phyloP scores from a whole-genome alignment of 495 filamentous ascomycete species.

The Podospora fimiseda region DNA sequence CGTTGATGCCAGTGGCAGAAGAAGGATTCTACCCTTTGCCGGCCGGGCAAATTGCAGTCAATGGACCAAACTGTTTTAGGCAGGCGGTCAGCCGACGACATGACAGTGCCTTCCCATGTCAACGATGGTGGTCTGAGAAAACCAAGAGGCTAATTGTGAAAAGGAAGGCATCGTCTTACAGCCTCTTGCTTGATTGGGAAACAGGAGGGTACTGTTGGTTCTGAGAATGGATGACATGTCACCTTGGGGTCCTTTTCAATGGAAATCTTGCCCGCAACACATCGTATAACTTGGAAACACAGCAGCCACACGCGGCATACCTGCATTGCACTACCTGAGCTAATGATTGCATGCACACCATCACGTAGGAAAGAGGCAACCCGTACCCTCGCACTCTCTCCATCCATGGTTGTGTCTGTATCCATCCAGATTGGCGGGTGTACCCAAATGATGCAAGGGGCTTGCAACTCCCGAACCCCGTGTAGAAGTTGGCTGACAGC shows the following conservation, averaged over 20 bases:
- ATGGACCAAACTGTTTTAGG: conserved; percentile 2
- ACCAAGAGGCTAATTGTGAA: no score
- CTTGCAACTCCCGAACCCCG: no score
- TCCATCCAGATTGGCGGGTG: no score
- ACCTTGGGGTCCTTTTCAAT: background rate
- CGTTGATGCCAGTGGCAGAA: no score
- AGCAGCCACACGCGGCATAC: background rate
- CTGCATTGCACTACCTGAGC: background rate
- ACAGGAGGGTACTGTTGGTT: background rate
- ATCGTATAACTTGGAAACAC: background rate
- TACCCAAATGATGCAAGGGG: no score
- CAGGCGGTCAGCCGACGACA: conserved; percentile 15
- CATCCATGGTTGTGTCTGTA: no score
- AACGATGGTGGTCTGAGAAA: background rate
- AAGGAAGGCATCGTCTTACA: background rate
- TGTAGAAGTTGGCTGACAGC: no score
- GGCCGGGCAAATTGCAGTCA: background rate
- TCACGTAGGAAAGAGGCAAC: background rate
- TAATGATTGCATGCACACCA: background rate
- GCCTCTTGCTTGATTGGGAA: no score
- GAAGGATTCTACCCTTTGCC: no score
- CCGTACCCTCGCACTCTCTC: no score
- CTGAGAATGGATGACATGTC: background rate
- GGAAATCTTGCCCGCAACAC: background rate
- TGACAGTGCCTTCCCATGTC: background rate